Conservation (phyloP, 192 early-diverging fungal genomes). For the Coemansia javaensis region DNA sequence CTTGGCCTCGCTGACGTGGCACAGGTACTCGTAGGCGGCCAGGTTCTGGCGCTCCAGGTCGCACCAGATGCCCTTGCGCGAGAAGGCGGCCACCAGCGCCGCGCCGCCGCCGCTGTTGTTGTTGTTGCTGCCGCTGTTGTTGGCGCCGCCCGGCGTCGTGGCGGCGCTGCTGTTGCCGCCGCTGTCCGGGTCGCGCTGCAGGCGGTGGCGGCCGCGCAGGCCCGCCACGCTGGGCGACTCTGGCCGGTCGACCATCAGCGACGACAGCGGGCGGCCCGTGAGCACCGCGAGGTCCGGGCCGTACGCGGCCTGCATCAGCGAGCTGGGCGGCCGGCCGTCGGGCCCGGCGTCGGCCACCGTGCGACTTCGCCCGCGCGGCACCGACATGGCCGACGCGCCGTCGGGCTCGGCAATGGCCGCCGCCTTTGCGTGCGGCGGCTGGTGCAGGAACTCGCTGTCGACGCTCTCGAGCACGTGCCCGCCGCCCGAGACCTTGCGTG, state of each 20-base stretch:
- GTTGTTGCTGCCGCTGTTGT: constrained; percentile 2
- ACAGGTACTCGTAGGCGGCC: constrained; percentile 98
- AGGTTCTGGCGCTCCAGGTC: constrained; percentile 82
- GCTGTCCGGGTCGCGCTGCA: constrained; percentile 38
- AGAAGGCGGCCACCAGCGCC: background rate
- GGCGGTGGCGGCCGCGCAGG: constrained; percentile 40
- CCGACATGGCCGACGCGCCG: constrained; percentile 5
- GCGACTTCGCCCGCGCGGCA: constrained; percentile 35
- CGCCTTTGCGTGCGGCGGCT: constrained; percentile 14
- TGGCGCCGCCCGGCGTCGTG: constrained; percentile 1
- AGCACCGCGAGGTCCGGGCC: background rate
- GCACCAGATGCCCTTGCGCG: constrained; percentile 67
- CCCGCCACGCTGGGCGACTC: constrained; percentile 52
- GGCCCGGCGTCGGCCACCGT: constrained; percentile 26
- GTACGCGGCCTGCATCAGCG: constrained; percentile 5
- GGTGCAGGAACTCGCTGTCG: constrained; percentile 14
- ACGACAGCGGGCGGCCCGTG: constrained; percentile 28
- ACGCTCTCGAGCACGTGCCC: constrained; percentile 10
- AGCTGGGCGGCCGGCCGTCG: constrained; percentile 8
- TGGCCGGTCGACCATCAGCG: constrained; percentile 40
- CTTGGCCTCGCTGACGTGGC: constrained; percentile 98
- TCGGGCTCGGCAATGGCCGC: constrained; percentile 11
- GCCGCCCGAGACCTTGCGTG: constrained; percentile 20
- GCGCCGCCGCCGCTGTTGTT: background rate
- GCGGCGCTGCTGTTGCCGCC: constrained; percentile 2